Evolutionary conservation across 1,284 basidiomycete species (phyloP), one percentile per base, ranked within the genome.

Genomic region (Apiotrichum gracile): DNA sequence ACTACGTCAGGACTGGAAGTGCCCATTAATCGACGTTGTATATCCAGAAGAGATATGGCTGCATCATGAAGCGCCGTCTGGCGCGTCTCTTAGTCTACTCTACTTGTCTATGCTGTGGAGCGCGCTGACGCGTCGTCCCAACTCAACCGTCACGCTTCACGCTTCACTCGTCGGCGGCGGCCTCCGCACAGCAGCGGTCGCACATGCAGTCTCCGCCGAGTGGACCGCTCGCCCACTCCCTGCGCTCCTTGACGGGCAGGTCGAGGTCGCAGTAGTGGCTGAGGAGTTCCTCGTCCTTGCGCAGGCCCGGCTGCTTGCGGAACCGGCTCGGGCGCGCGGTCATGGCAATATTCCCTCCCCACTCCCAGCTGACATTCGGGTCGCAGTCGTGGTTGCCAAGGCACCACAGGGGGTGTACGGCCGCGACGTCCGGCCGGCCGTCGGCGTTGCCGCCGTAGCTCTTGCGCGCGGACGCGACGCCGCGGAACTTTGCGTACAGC

Each of bases 381-480:
- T 57, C 55, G 37, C 55, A 57, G 45, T 54, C 48, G 49, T 57
- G 55, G 46, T 57, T 57, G 27, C 49, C 52, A 14, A 57, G 55
- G 34, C 55, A 57, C 55, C 55, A 57, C 40, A 47, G 40, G n/a
- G 55, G 51, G 37, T 57, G 55, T 13, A 57, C 55, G 17, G 55
- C 52, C 1, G 55, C 55, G 21, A 57, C 55, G 31, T 57, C 55
- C 17, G 52, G 52, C 29, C 43, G 42, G n/a, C 54, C 54, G 24
- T 55, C 55, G 21, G 22, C 34, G 27, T 9, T 4, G 26, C 29
- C 17, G 26, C 43, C 16, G 48, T 37, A 17, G 49, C 41, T 31
- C 49, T 57, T 53, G 25, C 55, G 51, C 21, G 55, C 55, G 7
- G 45, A 48, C 4, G 55, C 55, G 17, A 49, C 49, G 9, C 55